These are phyloP conservation scores for Cryphonectria naterciae DNA, from an alignment of 2,329 filamentous ascomycete species.

Conservation along the genomic window DNA sequence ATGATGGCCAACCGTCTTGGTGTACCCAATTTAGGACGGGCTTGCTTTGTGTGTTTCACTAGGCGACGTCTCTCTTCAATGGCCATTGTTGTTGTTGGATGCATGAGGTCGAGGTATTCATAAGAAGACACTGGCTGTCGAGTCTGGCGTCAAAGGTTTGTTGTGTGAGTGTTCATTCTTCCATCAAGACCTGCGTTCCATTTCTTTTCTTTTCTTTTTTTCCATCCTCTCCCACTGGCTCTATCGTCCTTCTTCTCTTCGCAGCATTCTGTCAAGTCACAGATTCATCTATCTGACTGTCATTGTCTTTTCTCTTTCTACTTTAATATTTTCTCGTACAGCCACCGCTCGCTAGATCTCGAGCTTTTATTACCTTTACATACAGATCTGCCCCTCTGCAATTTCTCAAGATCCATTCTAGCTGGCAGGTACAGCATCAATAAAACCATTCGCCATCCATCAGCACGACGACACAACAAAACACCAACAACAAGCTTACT, in stretches of 20 bases:
- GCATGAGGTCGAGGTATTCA: not conserved
- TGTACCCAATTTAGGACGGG: not conserved
- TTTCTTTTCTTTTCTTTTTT: not conserved
- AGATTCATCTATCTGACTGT: constrained; percentile 1
- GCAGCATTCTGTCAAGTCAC: not conserved
- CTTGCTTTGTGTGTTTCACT: constrained; percentile 5
- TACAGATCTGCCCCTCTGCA: not conserved
- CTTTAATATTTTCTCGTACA: not conserved
- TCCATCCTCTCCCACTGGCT: not conserved
- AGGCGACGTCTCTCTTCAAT: not conserved
- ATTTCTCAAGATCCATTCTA: not conserved
- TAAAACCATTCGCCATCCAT: not conserved
- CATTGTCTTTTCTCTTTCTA: not conserved
- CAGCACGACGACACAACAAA: not conserved
- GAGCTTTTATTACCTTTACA: not conserved
- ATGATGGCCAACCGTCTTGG: not conserved
- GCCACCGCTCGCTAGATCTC: not conserved
- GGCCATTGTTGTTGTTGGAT: not conserved
- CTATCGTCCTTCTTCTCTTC: not conserved
- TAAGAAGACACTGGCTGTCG: not conserved
- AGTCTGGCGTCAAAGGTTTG: not conserved
- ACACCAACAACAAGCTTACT: not conserved
- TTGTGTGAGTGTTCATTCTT: not conserved
- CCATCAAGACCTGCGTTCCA: not conserved
- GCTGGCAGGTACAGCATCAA: constrained; percentile 7